Conservation (phyloP, 768 basidiomycete species). For the Naganishia kalamii region DNA sequence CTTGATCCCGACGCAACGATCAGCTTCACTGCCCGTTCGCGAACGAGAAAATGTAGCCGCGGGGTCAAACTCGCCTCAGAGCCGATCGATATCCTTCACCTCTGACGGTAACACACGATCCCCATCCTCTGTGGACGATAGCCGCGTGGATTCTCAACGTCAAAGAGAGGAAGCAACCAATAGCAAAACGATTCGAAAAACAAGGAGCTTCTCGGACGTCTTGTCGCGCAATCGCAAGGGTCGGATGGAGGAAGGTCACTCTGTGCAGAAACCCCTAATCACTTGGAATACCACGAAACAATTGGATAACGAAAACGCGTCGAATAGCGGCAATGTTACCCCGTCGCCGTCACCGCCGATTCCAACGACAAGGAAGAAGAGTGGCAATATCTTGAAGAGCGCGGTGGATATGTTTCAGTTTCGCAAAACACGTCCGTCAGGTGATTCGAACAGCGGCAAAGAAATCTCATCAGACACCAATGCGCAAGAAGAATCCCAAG, state of each 20-base stretch:
- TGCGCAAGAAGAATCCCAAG: background rate
- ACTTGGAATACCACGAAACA: background rate
- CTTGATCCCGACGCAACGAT: background rate
- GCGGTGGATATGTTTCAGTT: constrained; percentile 6
- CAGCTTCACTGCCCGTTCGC: constrained; percentile 1
- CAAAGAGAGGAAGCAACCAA: background rate
- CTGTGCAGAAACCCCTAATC: background rate
- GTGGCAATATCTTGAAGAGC: background rate
- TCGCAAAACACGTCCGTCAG: background rate
- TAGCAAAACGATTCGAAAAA: constrained; percentile 4
- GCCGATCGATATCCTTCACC: background rate
- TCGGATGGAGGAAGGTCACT: background rate
- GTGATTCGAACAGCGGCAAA: background rate
- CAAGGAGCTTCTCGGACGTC: constrained; percentile 8
- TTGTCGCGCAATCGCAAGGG: background rate
- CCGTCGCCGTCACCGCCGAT: background rate
- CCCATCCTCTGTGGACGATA: background rate
- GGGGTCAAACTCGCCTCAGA: background rate
- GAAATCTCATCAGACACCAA: background rate
- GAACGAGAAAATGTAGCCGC: background rate
- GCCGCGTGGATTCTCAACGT: no score
- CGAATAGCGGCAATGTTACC: background rate
- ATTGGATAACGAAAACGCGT: background rate
- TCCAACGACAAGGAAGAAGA: background rate
- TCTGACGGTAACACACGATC: background rate